Evolutionary conservation across 208 protist genomes (phyloP), one percentile per base, ranked within the genome.

Genomic region (Lotmaria passim): DNA sequence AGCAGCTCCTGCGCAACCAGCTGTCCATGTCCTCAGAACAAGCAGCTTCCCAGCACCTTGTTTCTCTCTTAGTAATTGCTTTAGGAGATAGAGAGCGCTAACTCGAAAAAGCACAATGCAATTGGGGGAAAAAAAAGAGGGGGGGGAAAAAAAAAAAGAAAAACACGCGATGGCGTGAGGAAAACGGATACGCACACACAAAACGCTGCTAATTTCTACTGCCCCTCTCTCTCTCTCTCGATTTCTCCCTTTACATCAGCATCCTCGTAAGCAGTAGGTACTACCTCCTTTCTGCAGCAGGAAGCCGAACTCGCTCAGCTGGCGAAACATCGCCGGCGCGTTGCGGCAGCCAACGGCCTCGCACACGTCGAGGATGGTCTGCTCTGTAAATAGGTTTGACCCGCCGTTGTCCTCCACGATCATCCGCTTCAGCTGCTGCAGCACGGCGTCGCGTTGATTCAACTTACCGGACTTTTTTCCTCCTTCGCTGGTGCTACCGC

Each of bases 281-380:
- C 79, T 88, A 10, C 75, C 74, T 0, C 79, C 70, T 23, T 74
- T 71, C 60, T 91, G 79, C 7, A 96, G 76, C 28, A 96, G 83
- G 23, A 90, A 61, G 19, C 90, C 90, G 34, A 85, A 87, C 64
- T 93, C 90, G 63, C 89, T 96, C 28, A 96, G 76, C 66, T 96
- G 90, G 26, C 87, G 79, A 66, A 96, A 55, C 85, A 92, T 93
- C 30, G 84, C 76, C 23, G 59, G 43, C 3, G 87, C 76, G 69
- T 90, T 89, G 30, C 80, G 79, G 72, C 90, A 93, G 21, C 90
- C 90, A 5, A 79, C 90, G 6, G 78, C 63, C 65, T 93, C 88
- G 74, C 90, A 96, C 31, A 78, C 83, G 24, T 66, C 62, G 14
- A 96, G 38, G n/a, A 96, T 77, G 17, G 72, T 62, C 33, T 73